Conservation (phyloP, 495 filamentous ascomycete species). For the Aspergillus incahuasiensis region DNA sequence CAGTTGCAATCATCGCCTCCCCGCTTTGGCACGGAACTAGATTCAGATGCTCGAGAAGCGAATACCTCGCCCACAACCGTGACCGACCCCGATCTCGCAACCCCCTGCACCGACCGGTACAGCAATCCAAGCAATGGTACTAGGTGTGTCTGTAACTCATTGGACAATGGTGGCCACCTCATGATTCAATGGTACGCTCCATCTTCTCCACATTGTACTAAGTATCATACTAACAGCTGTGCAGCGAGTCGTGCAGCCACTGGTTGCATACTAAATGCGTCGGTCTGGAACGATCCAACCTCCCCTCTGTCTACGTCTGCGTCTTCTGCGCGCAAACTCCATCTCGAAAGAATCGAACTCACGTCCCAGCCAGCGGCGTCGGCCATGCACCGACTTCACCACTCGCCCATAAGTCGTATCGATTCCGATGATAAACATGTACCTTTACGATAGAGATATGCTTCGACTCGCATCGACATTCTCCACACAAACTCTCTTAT, state of each 20-base stretch:
- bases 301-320: constrained; percentile 76
- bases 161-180: constrained; percentile 59
- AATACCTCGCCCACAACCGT: constrained; percentile 62
- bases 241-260: constrained; percentile 79
- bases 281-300: constrained; percentile 57
- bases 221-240: background rate
- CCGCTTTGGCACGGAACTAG: constrained; percentile 36
- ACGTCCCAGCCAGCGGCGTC: constrained; percentile 46
- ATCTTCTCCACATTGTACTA: background rate
- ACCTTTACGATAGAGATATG: constrained; percentile 9
- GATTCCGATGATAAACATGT: constrained; percentile 30
- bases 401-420: constrained; percentile 63
- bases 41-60: constrained; percentile 32
- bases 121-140: constrained; percentile 55
- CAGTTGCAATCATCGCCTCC: constrained; percentile 44
- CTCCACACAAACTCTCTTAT: background rate
- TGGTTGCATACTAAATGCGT: constrained; percentile 81
- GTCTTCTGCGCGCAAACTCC: constrained; percentile 75
- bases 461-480: constrained; percentile 4
- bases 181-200: constrained; percentile 77
- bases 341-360: constrained; percentile 58
- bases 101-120: constrained; percentile 57
- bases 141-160: constrained; percentile 68
- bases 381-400: constrained; percentile 50
- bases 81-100: constrained; percentile 62